Percentiles rank a stretch among this genome's conserved stretches.
Evolutionary conservation across 805 yeast species (phyloP).

Genomic region (Cyberlindnera meyerae): DNA sequence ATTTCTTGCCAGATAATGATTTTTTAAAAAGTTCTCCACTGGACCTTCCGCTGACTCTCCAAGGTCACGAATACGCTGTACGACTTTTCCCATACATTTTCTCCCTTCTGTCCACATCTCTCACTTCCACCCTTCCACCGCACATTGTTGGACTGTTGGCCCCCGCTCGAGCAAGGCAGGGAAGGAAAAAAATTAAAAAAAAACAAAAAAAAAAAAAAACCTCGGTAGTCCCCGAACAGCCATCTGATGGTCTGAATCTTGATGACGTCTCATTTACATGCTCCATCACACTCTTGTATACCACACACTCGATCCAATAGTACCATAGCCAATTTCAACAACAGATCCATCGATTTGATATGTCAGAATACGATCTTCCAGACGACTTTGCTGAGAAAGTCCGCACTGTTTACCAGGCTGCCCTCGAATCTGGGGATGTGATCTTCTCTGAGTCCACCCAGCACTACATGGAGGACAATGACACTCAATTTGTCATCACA

Average conservation of each 20-base stretch:
- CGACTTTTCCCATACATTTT: background rate
- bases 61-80: too few species aligned
- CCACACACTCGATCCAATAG: too few species aligned
- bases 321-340: too few species aligned
- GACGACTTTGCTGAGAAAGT: constrained; percentile 34
- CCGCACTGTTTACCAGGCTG: constrained; percentile 40
- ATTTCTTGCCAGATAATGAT: background rate
- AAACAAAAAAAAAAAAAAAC: too few species aligned
- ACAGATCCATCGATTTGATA: too few species aligned
- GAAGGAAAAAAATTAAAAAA: too few species aligned
- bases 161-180: background rate
- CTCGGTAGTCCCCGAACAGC: too few species aligned
- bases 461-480: constrained; percentile 27
- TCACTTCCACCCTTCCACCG: too few species aligned
- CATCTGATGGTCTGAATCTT: too few species aligned
- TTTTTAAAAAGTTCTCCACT: background rate
- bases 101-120: background rate
- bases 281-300: too few species aligned
- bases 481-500: constrained; percentile 30
- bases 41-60: background rate
- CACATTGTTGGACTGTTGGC: background rate
- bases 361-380: constrained; percentile 30
- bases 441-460: constrained; percentile 46
- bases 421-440: constrained; percentile 42
- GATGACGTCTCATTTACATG: too few species aligned